Conservation (phyloP, 2,329 filamentous ascomycete species). For the Sporothrix brunneoviolacea region DNA sequence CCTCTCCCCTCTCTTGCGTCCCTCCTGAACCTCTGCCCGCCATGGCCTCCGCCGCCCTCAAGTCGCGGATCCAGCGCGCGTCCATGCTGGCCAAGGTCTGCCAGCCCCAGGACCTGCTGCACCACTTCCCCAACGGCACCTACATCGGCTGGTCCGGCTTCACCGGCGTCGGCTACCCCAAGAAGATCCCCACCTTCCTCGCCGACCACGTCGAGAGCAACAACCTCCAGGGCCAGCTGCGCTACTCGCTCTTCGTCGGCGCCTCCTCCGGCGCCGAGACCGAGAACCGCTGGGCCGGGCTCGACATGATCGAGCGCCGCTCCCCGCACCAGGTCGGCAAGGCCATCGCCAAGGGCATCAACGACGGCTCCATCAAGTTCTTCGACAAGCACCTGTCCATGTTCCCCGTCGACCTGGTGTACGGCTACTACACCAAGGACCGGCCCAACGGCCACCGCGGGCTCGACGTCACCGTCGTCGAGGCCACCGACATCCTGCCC, state of each 20-base stretch:
- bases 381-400: slow-evolving; percentile 92
- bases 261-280: slow-evolving; percentile 87
- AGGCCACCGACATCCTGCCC: slow-evolving; percentile 80
- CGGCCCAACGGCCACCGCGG: slow-evolving; percentile 64
- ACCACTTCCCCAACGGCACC: slow-evolving; percentile 75
- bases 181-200: slow-evolving; percentile 76
- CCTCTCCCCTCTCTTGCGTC: neutral
- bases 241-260: slow-evolving; percentile 82
- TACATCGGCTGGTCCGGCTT: slow-evolving; percentile 91
- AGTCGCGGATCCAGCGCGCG: slow-evolving; percentile 66
- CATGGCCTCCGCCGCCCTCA: slow-evolving; percentile 65
- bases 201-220: slow-evolving; percentile 89
- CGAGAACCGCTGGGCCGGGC: slow-evolving; percentile 81
- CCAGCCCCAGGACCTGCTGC: slow-evolving; percentile 70
- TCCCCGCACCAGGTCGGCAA: slow-evolving; percentile 87
- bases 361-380: slow-evolving; percentile 80
- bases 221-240: slow-evolving; percentile 72
- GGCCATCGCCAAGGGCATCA: slow-evolving; percentile 84
- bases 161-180: slow-evolving; percentile 83
- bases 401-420: slow-evolving; percentile 83
- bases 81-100: slow-evolving; percentile 75
- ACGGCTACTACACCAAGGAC: slow-evolving; percentile 80
- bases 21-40: slow-evolving; percentile 14
- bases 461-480: slow-evolving; percentile 77
- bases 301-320: slow-evolving; percentile 85